Percentiles rank a stretch among this genome's conserved stretches.
These are phyloP conservation scores for Purshia tridentata DNA, from an alignment of 306 rosid species.

Conservation along the genomic window DNA sequence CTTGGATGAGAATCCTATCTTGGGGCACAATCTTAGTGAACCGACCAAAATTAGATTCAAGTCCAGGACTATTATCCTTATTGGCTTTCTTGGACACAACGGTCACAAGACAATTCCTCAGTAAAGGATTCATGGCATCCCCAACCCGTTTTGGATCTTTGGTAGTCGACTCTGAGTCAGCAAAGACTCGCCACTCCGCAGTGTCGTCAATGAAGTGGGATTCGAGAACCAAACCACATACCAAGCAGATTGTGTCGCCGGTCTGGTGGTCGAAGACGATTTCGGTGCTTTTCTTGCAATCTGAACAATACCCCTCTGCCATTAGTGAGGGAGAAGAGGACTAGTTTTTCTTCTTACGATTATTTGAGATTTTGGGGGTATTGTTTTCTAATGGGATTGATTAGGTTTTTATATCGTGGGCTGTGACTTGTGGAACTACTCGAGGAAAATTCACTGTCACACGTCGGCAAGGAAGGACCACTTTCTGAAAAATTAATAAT, in stretches of 20 bases:
- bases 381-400: too few relatives aligned
- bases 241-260: conserved; percentile 26
- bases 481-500: too few relatives aligned
- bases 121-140: neutral
- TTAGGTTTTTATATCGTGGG: too few relatives aligned
- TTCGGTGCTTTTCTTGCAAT: neutral
- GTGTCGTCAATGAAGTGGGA: neutral
- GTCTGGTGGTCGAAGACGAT: conserved; percentile 4
- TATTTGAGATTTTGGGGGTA: too few relatives aligned
- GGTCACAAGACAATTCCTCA: neutral
- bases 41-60: neutral
- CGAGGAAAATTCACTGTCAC: too few relatives aligned
- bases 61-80: neutral
- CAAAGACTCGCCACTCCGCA: conserved; percentile 24
- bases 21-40: too few relatives aligned
- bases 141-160: conserved; percentile 2
- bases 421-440: too few relatives aligned
- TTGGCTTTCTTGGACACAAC: too few relatives aligned
- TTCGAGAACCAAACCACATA: conserved; percentile 25
- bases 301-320: neutral
- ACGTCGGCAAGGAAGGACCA: too few relatives aligned
- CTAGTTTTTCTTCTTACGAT: too few relatives aligned
- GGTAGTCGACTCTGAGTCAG: neutral
- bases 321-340: too few relatives aligned
- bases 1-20: neutral